Percentiles rank a stretch among this genome's conserved stretches.
These are phyloP conservation scores for Tetraselmis chui DNA, from an alignment of 139 green algal species.

Conservation along the genomic window DNA sequence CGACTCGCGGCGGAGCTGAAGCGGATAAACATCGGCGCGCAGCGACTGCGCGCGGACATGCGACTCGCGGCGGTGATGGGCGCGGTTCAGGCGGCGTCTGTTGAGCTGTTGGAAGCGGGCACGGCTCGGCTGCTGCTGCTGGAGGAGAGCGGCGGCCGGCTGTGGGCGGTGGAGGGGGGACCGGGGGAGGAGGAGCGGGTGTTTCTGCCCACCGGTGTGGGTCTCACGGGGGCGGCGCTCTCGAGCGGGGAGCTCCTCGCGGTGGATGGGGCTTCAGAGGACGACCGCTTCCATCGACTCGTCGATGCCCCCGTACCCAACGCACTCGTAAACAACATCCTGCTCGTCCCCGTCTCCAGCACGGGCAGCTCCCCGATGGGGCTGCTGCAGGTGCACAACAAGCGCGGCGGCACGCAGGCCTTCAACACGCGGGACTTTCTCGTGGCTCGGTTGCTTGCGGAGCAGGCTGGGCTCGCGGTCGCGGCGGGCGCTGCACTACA, in stretches of 20 bases:
- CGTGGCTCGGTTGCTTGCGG: background rate
- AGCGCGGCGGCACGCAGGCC: background rate
- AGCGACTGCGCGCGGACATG: background rate
- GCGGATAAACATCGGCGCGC: background rate
- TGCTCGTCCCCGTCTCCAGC: background rate
- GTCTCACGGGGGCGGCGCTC: background rate
- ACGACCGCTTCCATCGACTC: background rate
- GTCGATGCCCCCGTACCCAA: background rate
- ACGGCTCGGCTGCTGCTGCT: background rate
- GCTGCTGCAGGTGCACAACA: background rate
- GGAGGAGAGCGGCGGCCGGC: background rate
- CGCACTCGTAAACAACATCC: background rate
- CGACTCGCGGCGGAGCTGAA: background rate
- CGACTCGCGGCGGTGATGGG: background rate
- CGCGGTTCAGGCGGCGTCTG: background rate
- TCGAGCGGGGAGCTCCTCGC: background rate
- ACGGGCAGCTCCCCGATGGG: background rate
- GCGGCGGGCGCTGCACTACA: background rate
- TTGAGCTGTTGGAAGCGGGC: background rate
- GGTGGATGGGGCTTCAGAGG: background rate
- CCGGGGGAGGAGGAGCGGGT: background rate
- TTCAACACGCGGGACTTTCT: background rate
- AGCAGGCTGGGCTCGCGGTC: background rate
- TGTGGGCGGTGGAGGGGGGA: background rate
- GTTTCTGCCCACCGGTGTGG: background rate